Evolutionary conservation across 2,329 filamentous ascomycete species (phyloP).

Genomic region (Pseudogymnoascus sp.): DNA sequence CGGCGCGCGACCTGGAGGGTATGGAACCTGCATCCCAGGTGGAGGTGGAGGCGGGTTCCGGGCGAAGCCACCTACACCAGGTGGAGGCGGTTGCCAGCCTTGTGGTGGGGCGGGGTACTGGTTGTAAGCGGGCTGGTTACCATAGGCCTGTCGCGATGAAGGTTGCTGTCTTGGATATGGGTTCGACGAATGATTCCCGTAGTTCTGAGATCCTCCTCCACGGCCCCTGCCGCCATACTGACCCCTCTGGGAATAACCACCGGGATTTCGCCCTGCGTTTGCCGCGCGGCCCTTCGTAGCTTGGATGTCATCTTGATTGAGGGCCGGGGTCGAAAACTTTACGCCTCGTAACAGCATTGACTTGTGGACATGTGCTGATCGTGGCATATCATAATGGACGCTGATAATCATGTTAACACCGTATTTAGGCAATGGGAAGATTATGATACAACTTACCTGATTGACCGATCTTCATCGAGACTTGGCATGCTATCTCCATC

Average conservation of each 20-base stretch:
- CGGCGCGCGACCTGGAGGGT: slow-evolving; percentile 14
- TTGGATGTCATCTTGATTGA: slow-evolving; percentile 70
- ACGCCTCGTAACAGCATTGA: slow-evolving; percentile 88
- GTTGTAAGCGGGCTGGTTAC: slow-evolving; percentile 18
- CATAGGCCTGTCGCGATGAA: slow-evolving; percentile 8
- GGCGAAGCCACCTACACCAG: slow-evolving; percentile 36
- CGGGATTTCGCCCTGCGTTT: slow-evolving; percentile 58
- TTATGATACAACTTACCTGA: slow-evolving; percentile 52
- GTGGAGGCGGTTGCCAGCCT: slow-evolving; percentile 37
- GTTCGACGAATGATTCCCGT: slow-evolving; percentile 35
- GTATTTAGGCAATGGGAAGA: not conserved
- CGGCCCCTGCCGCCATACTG: slow-evolving; percentile 28
- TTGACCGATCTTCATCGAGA: slow-evolving; percentile 75
- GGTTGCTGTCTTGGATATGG: not conserved
- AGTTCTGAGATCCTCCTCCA: slow-evolving; percentile 34
- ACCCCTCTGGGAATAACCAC: slow-evolving; percentile 35
- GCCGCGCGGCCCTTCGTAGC: slow-evolving; percentile 57
- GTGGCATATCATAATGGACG: slow-evolving; percentile 78
- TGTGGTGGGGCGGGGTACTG: slow-evolving; percentile 24
- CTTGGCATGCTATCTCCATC: slow-evolving; percentile 62
- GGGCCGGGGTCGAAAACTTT: slow-evolving; percentile 58
- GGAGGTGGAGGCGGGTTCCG: slow-evolving; percentile 39
- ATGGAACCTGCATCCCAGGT: slow-evolving; percentile 22
- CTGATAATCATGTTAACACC: slow-evolving; percentile 36
- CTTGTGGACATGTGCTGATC: slow-evolving; percentile 66